Evolutionary conservation across 768 basidiomycete genomes (phyloP), one percentile per base, ranked within the genome.

Genomic region (Suillus weaverae): DNA sequence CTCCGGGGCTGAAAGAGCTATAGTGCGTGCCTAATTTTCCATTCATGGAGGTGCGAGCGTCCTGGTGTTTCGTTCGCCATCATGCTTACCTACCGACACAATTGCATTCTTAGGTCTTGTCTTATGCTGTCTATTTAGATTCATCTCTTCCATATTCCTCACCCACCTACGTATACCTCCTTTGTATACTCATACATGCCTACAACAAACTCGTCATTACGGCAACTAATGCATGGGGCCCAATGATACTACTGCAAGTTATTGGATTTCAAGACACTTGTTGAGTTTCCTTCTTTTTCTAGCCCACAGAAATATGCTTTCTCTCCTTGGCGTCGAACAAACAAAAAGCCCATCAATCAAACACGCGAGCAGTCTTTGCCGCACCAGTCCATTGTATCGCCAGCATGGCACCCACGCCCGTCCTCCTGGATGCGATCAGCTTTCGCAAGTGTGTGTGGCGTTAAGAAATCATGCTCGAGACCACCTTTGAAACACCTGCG

Each of bases 401-500:
- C 32, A 30, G 30, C n/a, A 51, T 43, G 30, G 10, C 48, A 53
- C 38, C 20, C 60, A 59, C 4, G 4, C 16, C 61, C 46, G 30
- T 46, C 32, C 48, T 59, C 57, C 22, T 43, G 18, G 36, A 53
- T 22, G 20, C 66, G 39, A 57, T 39, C 65, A 55, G 38, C 65
- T 57, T 38, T n/a, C 32, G 75, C 70, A 69, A 73, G 62, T 70
- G 74, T 67, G 62, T 87, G 56, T 87, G 88, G 86, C 81, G 80
- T 16, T 77, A 80, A 72, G 79, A 85, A 66, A 72, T 89, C 60
- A 80, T 84, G 78, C 73, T 90, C 39, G 87, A 89, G 72, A 77
- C 82, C 3, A 88, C 87, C 0, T 85, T 86, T 65, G 89, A 80
- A 7, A 76, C 89, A 46, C 80, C 81, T 35, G 81, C 89, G 69